phyloP scores from a whole-genome alignment of 768 basidiomycete species.

The Inosperma sp. region DNA sequence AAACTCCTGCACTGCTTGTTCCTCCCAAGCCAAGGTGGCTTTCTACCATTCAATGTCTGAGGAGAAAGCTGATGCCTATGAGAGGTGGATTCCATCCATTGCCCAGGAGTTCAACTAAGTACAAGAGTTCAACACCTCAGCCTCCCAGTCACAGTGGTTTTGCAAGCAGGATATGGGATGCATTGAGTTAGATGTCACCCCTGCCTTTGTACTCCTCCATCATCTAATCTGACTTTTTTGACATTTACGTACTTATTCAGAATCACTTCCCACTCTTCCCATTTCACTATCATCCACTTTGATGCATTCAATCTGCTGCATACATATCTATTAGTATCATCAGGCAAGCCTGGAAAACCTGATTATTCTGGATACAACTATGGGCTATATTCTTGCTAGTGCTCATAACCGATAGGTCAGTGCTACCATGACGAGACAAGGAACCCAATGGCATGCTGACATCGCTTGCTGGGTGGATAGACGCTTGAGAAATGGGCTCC shows the following conservation, averaged over 20 bases:
- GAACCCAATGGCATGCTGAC: slow-evolving; percentile 97
- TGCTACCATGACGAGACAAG: slow-evolving; percentile 80
- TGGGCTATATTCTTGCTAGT: slow-evolving; percentile 93
- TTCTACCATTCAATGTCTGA: slow-evolving; percentile 54
- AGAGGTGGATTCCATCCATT: slow-evolving; percentile 59
- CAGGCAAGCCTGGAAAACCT: slow-evolving; percentile 48
- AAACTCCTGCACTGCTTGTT: slow-evolving; percentile 29
- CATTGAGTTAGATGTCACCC: background rate
- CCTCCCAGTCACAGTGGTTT: slow-evolving; percentile 8
- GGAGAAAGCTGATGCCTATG: slow-evolving; percentile 56
- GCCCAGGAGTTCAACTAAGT: slow-evolving; percentile 13
- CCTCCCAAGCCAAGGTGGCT: slow-evolving; percentile 27
- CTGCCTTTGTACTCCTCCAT: background rate
- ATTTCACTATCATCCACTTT: slow-evolving; percentile 8
- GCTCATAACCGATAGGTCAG: slow-evolving; percentile 80
- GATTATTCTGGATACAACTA: slow-evolving; percentile 95
- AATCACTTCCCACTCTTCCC: slow-evolving; percentile 9
- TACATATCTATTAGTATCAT: slow-evolving; percentile 16
- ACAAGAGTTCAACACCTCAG: slow-evolving; percentile 15
- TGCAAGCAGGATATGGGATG: background rate
- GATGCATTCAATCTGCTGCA: slow-evolving; percentile 6
- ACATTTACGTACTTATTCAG: background rate
- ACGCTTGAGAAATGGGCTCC: slow-evolving; percentile 90
- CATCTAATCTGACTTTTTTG: slow-evolving; percentile 1
- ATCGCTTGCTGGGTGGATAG: slow-evolving; percentile 85